A percentile compares a stretch with the other conserved stretches of the same genome.
phyloP scores from a whole-genome alignment of 495 filamentous ascomycete species.

The Elaphomyces granulatus region DNA sequence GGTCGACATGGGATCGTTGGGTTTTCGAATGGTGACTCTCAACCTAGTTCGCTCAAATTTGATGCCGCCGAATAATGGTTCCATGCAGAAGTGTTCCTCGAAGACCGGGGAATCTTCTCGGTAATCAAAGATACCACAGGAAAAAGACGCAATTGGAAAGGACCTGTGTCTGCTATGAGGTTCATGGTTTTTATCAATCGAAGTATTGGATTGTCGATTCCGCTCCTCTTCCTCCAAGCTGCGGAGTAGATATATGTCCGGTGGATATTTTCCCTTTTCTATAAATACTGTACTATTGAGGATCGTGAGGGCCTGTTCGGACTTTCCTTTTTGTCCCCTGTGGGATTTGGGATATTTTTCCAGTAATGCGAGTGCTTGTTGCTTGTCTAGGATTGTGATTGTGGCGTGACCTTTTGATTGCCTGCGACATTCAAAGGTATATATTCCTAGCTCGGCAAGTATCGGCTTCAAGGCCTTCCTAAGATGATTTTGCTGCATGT shows the following conservation, averaged over 20 bases:
- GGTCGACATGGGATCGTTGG: background rate
- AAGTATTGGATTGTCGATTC: slow-evolving; percentile 1
- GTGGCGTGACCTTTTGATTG: slow-evolving; percentile 12
- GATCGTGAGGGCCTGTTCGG: slow-evolving; percentile 1
- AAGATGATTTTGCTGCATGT: slow-evolving; percentile 17
- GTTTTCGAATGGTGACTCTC: slow-evolving; percentile 1
- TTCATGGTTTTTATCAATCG: background rate
- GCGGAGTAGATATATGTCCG: slow-evolving; percentile 1
- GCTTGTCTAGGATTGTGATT: slow-evolving; percentile 18
- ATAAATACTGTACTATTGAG: slow-evolving; percentile 2
- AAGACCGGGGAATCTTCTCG: slow-evolving; percentile 1
- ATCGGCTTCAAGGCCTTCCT: slow-evolving; percentile 17
- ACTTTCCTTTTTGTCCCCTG: background rate
- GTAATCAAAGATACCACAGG: slow-evolving; percentile 4
- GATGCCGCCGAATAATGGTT: background rate
- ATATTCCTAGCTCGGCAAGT: slow-evolving; percentile 16
- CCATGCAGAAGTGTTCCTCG: background rate
- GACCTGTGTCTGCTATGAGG: background rate
- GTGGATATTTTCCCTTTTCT: slow-evolving; percentile 3
- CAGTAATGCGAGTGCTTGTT: slow-evolving; percentile 18
- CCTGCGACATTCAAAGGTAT: slow-evolving; percentile 18
- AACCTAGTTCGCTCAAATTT: slow-evolving; percentile 3
- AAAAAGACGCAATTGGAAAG: slow-evolving; percentile 1
- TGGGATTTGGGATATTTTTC: slow-evolving; percentile 12
- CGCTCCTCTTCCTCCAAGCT: slow-evolving; percentile 2